These are phyloP conservation scores for Hypseocharis bilobata DNA, from an alignment of 441 rosid species.

Conservation along the genomic window DNA sequence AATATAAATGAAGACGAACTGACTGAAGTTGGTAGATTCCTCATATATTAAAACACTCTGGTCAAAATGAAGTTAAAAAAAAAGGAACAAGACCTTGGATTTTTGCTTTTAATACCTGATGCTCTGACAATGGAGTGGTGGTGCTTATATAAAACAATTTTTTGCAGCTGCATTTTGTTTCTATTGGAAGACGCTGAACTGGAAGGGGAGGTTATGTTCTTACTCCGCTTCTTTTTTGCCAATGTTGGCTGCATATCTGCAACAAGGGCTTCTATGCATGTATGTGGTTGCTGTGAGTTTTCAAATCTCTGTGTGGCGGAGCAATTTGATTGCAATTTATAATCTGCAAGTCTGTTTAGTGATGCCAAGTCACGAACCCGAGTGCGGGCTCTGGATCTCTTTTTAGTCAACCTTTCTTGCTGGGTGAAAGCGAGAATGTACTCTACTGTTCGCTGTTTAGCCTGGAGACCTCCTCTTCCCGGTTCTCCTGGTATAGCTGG, in stretches of 20 bases:
- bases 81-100: too few species aligned
- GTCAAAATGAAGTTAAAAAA: too few species aligned
- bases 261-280: slow-evolving; percentile 30
- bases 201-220: slow-evolving; percentile 28
- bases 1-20: slow-evolving; percentile 15
- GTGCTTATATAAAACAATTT: slow-evolving; percentile 26
- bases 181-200: slow-evolving; percentile 24
- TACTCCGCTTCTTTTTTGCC: slow-evolving; percentile 45
- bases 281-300: slow-evolving; percentile 21
- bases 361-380: slow-evolving; percentile 38
- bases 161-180: slow-evolving; percentile 29
- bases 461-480: slow-evolving; percentile 21
- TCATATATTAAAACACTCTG: not conserved
- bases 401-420: slow-evolving; percentile 35
- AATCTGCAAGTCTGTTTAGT: slow-evolving; percentile 27
- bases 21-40: slow-evolving; percentile 7
- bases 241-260: slow-evolving; percentile 31
- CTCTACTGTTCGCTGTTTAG: slow-evolving; percentile 26
- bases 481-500: slow-evolving; percentile 24
- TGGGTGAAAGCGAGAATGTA: slow-evolving; percentile 22
- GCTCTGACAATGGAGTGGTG: slow-evolving; percentile 24
- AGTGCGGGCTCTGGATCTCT: slow-evolving; percentile 47
- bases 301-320: slow-evolving; percentile 21
- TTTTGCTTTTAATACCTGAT: slow-evolving; percentile 37
- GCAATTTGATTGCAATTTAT: slow-evolving; percentile 18